Percentiles rank a stretch among this genome's conserved stretches.
Conservation (phyloP, 352 stramenopile genomes). For the Globisporangium recalcitrans region DNA sequence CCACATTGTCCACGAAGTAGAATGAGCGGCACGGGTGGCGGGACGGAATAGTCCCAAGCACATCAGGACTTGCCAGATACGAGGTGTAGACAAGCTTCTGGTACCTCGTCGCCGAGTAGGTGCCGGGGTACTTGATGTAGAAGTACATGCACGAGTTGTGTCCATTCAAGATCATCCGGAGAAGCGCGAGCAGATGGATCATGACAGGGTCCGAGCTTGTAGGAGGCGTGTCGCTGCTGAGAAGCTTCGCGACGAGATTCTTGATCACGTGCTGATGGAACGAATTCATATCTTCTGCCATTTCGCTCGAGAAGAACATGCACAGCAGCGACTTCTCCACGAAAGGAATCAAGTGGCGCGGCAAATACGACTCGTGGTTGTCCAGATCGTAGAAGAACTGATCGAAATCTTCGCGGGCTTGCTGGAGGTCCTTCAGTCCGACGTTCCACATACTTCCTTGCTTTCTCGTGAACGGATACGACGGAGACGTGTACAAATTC, state of each 20-base stretch:
- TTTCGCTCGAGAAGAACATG: conserved; percentile 59
- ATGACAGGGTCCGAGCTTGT: conserved; percentile 20
- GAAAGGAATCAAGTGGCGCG: conserved; percentile 52
- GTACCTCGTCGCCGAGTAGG: conserved; percentile 48
- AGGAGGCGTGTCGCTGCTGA: conserved; percentile 30
- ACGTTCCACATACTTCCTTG: conserved; percentile 66
- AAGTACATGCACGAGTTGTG: conserved; percentile 78
- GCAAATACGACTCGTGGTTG: conserved; percentile 47
- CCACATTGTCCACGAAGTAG: conserved; percentile 81
- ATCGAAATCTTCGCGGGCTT: conserved; percentile 65
- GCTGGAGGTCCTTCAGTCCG: conserved; percentile 56
- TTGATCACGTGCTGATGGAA: conserved; percentile 82
- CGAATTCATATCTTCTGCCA: conserved; percentile 67
- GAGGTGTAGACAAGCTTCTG: conserved; percentile 70
- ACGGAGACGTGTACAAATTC: conserved; percentile 70
- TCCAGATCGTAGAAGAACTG: conserved; percentile 56
- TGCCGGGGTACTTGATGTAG: conserved; percentile 78
- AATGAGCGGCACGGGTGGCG: conserved; percentile 72
- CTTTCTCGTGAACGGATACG: conserved; percentile 73
- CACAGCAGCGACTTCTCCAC: conserved; percentile 73
- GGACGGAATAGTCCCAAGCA: conserved; percentile 43
- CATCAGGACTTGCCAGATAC: conserved; percentile 62
- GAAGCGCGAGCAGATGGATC: conserved; percentile 49
- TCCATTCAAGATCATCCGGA: conserved; percentile 76
- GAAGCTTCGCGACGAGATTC: conserved; percentile 64